Evolutionary conservation across 2,329 filamentous ascomycete genomes (phyloP).

Genomic region (Pseudogymnoascus destructans): DNA sequence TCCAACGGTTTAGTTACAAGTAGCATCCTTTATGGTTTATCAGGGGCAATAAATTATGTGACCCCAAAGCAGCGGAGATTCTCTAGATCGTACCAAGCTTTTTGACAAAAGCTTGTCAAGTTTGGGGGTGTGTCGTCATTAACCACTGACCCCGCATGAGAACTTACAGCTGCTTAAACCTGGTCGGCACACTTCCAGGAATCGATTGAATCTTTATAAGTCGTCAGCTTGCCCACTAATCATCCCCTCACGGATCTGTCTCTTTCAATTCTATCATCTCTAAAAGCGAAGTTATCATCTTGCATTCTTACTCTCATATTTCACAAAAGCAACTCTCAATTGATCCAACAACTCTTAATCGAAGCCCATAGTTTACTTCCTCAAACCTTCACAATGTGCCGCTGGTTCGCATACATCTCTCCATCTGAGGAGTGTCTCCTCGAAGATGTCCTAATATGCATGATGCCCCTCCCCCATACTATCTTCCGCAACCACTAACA

Average conservation of each 20-base stretch:
- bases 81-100: neutral
- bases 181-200: neutral
- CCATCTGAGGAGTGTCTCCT: constrained; percentile 39
- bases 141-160: neutral
- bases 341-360: neutral
- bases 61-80: neutral
- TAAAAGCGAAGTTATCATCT: neutral
- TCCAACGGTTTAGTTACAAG: neutral
- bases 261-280: neutral
- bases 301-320: neutral
- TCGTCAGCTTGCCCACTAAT: neutral
- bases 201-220: neutral
- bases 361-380: neutral
- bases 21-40: neutral
- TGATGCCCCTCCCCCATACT: constrained; percentile 22
- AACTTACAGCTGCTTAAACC: neutral
- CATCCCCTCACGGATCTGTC: neutral
- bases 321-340: neutral
- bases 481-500: constrained; percentile 12
- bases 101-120: neutral
- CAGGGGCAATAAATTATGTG: neutral
- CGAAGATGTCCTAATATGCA: constrained; percentile 38
- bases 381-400: constrained; percentile 28
- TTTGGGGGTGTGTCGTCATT: constrained; percentile 2
- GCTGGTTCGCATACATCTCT: constrained; percentile 44